phyloP scores from a whole-genome alignment of 768 basidiomycete species.

The Suillus lakei region DNA sequence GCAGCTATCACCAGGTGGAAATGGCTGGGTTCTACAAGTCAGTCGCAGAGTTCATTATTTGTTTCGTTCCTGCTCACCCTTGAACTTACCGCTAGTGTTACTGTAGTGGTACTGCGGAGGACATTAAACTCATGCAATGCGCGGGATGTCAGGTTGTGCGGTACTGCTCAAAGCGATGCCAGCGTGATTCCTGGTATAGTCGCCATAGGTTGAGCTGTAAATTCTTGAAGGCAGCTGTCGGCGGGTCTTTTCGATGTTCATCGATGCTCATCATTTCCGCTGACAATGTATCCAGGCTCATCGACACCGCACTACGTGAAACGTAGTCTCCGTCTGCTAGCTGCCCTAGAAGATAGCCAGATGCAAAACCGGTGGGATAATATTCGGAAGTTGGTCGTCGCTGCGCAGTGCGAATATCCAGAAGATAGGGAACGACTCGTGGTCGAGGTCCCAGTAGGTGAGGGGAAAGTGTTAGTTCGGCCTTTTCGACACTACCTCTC shows the following conservation, averaged over 20 bases:
- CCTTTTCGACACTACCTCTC: conserved; percentile 1
- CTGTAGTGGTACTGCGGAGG: not conserved
- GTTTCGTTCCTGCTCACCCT: not conserved
- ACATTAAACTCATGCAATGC: not conserved
- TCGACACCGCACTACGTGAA: not conserved
- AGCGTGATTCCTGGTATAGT: conserved; percentile 3
- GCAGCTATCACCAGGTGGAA: not conserved
- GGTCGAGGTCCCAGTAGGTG: not conserved
- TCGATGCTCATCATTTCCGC: not conserved
- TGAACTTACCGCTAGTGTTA: not conserved
- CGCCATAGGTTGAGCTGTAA: not conserved
- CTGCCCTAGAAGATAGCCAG: not conserved
- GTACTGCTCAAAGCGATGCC: conserved; percentile 1
- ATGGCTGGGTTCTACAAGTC: not conserved
- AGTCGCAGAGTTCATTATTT: not conserved
- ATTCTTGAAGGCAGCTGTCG: not conserved
- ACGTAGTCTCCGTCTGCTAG: conserved; percentile 4
- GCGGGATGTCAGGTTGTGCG: not conserved
- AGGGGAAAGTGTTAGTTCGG: not conserved
- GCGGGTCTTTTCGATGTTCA: not conserved
- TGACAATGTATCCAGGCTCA: not conserved
- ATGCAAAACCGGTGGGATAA: not conserved
- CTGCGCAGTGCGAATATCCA: not conserved
- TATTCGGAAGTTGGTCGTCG: not conserved
- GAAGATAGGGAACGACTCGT: not conserved